Base-by-base conservation (phyloP, 495 filamentous ascomycete genomes). In the Xylaria palmicola region DNA sequence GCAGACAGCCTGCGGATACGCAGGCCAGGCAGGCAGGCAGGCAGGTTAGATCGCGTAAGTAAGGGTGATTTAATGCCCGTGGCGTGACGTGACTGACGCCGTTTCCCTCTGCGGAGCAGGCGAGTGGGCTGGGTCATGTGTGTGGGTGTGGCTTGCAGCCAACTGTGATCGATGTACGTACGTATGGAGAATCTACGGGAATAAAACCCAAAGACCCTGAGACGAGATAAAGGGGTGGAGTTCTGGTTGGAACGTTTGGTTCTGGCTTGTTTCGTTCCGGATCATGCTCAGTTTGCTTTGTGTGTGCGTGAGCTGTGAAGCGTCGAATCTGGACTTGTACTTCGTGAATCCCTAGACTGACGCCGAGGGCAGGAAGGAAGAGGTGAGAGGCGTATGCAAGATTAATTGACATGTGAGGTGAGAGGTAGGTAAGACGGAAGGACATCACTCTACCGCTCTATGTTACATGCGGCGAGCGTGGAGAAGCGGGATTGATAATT, bases 141-240 rank as follows among this genome's bases (percentile, higher is more conserved):
- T 54, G 51, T 17, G 36, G 36, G 13, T 22, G 51, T 54, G 34
- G n/a, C 51, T 54, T 54, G 51, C 36, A 54, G 51, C 34, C 19
- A 54, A 54, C 36, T 4, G 41, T 20, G 10, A 29, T 17, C 51
- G 5, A 53, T 1, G 39, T 5, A 24, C 29, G 26, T 29, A 29
- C 15, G 32, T 34, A 27, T 26, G 17, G 24, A 50, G 17, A 17
- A 27, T n/a, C 15, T 48, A n/a, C n/a, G n/a, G n/a, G n/a, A n/a
- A n/a, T n/a, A n/a, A n/a, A n/a, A n/a, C n/a, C n/a, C n/a, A n/a
- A n/a, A n/a, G n/a, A n/a, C n/a, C n/a, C n/a, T n/a, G n/a, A n/a
- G 6, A 17, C 15, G 45, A 47, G 8, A 6, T 8, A 47, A 8
- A 26, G 24, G 45, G 10, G 45, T 48, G 45, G 45, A 48, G 45